Conservation (phyloP, 2,329 filamentous ascomycete species). For the Didymella segeticola region DNA sequence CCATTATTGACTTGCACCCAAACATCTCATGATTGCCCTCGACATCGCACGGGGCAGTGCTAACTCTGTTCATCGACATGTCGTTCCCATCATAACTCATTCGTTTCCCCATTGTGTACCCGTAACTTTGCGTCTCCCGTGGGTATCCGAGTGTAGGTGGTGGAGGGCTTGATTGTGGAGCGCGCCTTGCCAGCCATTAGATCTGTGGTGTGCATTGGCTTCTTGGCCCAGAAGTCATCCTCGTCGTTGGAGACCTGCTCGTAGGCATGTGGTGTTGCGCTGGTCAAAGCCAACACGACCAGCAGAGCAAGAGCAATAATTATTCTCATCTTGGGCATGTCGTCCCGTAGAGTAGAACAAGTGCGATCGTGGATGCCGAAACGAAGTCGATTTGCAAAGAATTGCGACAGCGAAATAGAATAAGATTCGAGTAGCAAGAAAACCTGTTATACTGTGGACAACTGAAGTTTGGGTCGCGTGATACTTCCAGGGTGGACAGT, state of each 20-base stretch:
- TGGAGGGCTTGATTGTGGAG: background rate
- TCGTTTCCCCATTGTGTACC: background rate
- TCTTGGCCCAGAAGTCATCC: slow-evolving; percentile 10
- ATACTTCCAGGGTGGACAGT: background rate
- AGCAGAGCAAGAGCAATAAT: background rate
- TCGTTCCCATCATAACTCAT: slow-evolving; percentile 1
- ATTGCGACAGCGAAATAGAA: too few species aligned
- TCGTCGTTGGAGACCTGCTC: background rate
- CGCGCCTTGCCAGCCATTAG: slow-evolving; percentile 8
- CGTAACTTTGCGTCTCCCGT: background rate
- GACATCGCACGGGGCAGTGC: too few species aligned
- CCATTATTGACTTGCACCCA: too few species aligned
- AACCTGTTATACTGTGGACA: background rate
- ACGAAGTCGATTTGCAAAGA: background rate
- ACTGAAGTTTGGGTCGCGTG: background rate
- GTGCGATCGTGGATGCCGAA: background rate
- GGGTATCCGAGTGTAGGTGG: background rate
- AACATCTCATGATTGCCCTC: background rate
- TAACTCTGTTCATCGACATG: background rate
- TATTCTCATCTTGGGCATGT: background rate
- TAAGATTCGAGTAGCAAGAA: too few species aligned
- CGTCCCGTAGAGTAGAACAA: background rate
- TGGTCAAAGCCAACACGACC: background rate
- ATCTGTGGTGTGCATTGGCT: slow-evolving; percentile 14
- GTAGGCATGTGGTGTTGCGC: background rate